Evolutionary conservation across 768 basidiomycete genomes (phyloP).

Genomic region (Amanita phalloides): DNA sequence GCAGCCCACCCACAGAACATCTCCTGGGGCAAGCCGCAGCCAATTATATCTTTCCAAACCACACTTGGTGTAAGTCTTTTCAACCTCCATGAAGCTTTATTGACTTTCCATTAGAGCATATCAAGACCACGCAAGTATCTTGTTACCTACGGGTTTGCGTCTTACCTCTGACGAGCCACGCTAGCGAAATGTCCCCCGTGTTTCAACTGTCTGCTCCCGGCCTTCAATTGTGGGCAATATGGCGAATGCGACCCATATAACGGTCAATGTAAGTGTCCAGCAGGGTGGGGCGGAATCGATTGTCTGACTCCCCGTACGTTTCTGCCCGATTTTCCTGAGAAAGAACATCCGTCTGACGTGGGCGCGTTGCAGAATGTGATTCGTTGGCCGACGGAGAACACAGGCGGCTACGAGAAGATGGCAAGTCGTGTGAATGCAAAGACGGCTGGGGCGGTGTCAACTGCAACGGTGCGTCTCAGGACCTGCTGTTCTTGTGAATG

Average conservation of each 20-base stretch:
- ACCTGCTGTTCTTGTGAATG: neutral
- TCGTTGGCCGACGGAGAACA: constrained; percentile 87
- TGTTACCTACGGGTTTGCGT: neutral
- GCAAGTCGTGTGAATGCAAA: constrained; percentile 70
- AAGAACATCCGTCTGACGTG: neutral
- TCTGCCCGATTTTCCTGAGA: neutral
- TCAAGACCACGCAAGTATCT: neutral
- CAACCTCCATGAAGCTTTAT: neutral
- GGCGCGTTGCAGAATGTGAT: constrained; percentile 63
- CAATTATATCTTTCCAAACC: neutral
- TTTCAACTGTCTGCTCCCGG: constrained; percentile 93
- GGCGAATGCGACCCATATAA: constrained; percentile 86
- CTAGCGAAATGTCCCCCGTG: constrained; percentile 74
- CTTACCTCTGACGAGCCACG: neutral
- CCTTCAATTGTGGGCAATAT: constrained; percentile 87
- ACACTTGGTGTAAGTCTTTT: neutral
- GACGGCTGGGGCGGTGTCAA: constrained; percentile 72
- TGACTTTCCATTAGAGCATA: neutral
- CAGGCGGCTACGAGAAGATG: constrained; percentile 8
- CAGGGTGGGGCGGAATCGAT: constrained; percentile 97
- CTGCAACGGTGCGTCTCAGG: constrained; percentile 66
- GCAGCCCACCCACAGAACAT: neutral
- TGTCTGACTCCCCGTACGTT: constrained; percentile 83
- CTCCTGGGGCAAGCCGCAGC: neutral
- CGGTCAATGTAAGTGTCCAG: constrained; percentile 93